Base-by-base conservation (phyloP, 2,329 filamentous ascomycete genomes). In the Trichocomaceae sp. region DNA sequence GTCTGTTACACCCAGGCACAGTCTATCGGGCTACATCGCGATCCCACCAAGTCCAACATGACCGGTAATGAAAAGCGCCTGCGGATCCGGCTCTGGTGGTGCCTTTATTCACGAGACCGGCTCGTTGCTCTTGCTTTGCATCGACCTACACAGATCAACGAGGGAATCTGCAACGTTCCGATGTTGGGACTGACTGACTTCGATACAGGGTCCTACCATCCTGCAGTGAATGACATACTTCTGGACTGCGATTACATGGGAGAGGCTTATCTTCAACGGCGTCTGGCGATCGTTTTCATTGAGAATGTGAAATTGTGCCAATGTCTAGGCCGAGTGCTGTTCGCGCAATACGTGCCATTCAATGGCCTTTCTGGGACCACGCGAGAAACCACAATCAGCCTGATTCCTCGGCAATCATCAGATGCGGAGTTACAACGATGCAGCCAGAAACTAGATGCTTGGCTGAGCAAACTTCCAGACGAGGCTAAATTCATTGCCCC, bases 81-180 rank as follows among this genome's bases (percentile, higher is more conserved):
- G 31, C 91, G 90, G 82, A 91, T 90, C 70, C 81, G 90, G 39
- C 88, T 96, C 58, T 96, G 90, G 90, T 96, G 90, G 90, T 92
- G 88, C 23, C 88, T 89, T 59, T 95, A 92, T 66, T 93, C 95
- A 83, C 85, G 90, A 42, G 90, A 96, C 70, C 86, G 90, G 37
- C 80, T 95, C 19, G 88, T 95, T 57, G 90, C 90, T 1, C 79
- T 96, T 37, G 90, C 90, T 48, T 91, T 96, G 87, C 83, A 90
- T 47, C 83, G 90, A 39, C 90, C 90, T 2, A 92, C 88, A 2
- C 81, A 90, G 58, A 92, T 96, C 72, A 93, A 95, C 75, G 85
- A 90, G 59, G 87, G 91, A 61, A 89, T 95, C 65, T 93, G 88
- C 66, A 88, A 95, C 64, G 88, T 95, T n/a, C 88, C 90, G 1